phyloP scores from a whole-genome alignment of 78 protist genomes.

The Diacronema lutheri region DNA sequence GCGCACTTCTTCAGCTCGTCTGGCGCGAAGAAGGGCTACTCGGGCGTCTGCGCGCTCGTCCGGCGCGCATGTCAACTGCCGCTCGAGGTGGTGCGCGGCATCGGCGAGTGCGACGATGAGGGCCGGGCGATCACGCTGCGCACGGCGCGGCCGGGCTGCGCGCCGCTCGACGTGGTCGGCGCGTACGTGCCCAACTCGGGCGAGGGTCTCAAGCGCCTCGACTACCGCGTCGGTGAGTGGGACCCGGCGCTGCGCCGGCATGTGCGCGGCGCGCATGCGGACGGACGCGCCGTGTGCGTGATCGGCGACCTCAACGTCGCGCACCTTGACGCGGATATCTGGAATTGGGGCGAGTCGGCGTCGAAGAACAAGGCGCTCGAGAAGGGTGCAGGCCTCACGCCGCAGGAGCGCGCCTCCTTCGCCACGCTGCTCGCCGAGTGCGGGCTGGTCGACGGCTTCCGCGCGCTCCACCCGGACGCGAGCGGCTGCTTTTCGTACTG shows the following conservation, averaged over 20 bases:
- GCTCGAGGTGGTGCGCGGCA: no score
- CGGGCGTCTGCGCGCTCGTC: neutral
- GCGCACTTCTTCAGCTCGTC: neutral
- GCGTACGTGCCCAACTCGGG: slow-evolving; percentile 34
- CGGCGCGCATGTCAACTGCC: no score
- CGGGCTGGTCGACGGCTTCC: slow-evolving; percentile 1
- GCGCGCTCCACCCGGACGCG: neutral
- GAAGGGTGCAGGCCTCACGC: neutral
- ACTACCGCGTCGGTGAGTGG: slow-evolving; percentile 27
- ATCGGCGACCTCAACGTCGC: slow-evolving; percentile 6
- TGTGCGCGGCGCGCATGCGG: neutral
- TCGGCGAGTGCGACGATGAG: no score
- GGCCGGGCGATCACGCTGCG: no score
- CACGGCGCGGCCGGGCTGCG: no score
- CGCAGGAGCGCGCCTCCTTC: neutral
- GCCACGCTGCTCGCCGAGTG: neutral
- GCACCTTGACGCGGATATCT: slow-evolving; percentile 1
- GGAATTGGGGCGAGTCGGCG: neutral
- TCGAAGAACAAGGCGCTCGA: neutral
- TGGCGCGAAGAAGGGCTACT: neutral
- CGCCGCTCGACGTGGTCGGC: neutral
- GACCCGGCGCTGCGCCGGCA: neutral
- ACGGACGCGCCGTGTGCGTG: neutral
- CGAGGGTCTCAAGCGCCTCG: slow-evolving; percentile 19
- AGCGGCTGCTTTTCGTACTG: slow-evolving; percentile 22